These are phyloP conservation scores for Eremothecium gossypii DNA, from an alignment of 1,139 yeast genomes.

Conservation along the genomic window DNA sequence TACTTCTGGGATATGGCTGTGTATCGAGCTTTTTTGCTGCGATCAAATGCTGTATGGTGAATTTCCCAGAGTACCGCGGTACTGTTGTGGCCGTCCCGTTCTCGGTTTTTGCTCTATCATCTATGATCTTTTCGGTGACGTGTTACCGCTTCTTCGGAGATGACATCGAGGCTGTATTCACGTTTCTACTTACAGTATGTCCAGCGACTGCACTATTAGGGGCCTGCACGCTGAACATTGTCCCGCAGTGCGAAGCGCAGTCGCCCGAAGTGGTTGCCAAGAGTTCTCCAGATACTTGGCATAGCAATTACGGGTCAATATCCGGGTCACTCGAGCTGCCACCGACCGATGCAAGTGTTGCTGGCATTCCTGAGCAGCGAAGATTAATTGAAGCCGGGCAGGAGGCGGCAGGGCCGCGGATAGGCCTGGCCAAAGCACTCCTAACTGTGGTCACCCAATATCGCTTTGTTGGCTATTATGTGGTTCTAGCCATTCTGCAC, in stretches of 20 bases:
- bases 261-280: constrained; percentile 2
- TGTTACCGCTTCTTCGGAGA: constrained; percentile 39
- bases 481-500: constrained; percentile 52
- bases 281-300: background rate
- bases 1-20: constrained; percentile 54
- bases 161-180: constrained; percentile 35
- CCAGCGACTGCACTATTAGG: constrained; percentile 28
- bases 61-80: constrained; percentile 63
- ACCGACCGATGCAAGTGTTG: background rate
- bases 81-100: constrained; percentile 60
- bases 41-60: constrained; percentile 58
- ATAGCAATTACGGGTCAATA: background rate
- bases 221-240: constrained; percentile 17
- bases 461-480: constrained; percentile 40
- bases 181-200: constrained; percentile 27
- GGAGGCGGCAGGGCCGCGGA: background rate
- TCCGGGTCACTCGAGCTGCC: background rate
- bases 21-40: constrained; percentile 56
- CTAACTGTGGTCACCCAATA: constrained; percentile 14
- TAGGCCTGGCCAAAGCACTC: background rate
- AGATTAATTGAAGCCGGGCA: background rate
- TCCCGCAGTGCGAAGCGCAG: background rate
- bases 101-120: constrained; percentile 46
- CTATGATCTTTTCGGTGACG: constrained; percentile 32
- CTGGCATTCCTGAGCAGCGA: background rate